phyloP scores from a whole-genome alignment of 2,329 filamentous ascomycete species.

The Diaporthe amygdali region DNA sequence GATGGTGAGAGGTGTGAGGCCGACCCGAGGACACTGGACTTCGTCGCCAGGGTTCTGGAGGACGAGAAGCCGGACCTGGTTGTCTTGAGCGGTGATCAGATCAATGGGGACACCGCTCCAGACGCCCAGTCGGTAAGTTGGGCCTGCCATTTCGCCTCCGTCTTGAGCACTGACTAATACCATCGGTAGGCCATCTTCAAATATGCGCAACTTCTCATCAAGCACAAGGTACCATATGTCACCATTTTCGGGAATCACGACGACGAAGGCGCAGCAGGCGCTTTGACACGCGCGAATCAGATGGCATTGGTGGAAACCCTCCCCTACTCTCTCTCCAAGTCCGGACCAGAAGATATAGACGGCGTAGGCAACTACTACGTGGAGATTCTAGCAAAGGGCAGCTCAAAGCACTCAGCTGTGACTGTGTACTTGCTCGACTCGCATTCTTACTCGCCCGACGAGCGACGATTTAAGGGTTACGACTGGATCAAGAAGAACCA shows the following conservation, averaged over 20 bases:
- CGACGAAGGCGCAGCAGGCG: slow-evolving; percentile 68
- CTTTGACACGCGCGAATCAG: slow-evolving; percentile 73
- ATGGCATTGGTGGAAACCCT: slow-evolving; percentile 88
- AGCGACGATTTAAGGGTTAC: slow-evolving; percentile 87
- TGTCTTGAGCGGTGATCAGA: slow-evolving; percentile 89
- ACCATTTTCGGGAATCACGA: slow-evolving; percentile 98
- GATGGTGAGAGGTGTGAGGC: slow-evolving; percentile 85
- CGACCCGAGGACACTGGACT: slow-evolving; percentile 89
- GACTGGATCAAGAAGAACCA: slow-evolving; percentile 96
- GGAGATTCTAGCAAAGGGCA: slow-evolving; percentile 82
- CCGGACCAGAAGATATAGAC: slow-evolving; percentile 83
- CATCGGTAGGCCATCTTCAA: slow-evolving; percentile 81
- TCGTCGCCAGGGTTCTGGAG: slow-evolving; percentile 81
- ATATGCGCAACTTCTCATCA: slow-evolving; percentile 81
- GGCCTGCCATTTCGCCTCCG: background rate
- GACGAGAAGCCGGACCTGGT: slow-evolving; percentile 94
- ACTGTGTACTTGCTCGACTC: slow-evolving; percentile 96
- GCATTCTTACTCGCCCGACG: slow-evolving; percentile 89
- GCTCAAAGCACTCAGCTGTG: slow-evolving; percentile 83
- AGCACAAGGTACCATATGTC: slow-evolving; percentile 87
- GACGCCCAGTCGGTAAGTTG: slow-evolving; percentile 80
- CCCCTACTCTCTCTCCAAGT: slow-evolving; percentile 85
- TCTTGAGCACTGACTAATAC: slow-evolving; percentile 9
- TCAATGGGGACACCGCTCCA: slow-evolving; percentile 90
- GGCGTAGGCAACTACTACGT: slow-evolving; percentile 95